phyloP scores from a whole-genome alignment of 2,329 filamentous ascomycete species.

The Intubia oerlemansii region DNA sequence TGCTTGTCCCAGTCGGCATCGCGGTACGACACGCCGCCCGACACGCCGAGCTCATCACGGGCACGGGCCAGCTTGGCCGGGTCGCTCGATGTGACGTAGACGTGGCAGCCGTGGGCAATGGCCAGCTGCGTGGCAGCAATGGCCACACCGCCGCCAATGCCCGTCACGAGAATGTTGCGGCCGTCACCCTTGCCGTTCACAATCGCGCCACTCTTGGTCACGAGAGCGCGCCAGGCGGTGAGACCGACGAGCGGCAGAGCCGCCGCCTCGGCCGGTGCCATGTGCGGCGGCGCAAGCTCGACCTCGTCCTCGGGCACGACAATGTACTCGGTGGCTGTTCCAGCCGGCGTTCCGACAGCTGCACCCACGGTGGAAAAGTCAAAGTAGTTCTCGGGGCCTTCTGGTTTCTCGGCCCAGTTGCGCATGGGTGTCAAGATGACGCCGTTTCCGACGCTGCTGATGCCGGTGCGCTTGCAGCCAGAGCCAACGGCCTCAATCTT shows the following conservation, averaged over 20 bases:
- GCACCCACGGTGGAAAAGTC: conserved; percentile 48
- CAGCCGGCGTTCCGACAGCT: conserved; percentile 39
- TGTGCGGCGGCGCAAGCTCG: conserved; percentile 52
- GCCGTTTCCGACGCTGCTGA: conserved; percentile 33
- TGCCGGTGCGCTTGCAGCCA: conserved; percentile 14
- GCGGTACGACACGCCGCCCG: conserved; percentile 67
- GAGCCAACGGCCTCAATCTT: conserved; percentile 44
- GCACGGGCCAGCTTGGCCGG: conserved; percentile 57
- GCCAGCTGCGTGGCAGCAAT: conserved; percentile 65
- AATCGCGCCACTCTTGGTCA: conserved; percentile 52
- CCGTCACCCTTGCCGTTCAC: conserved; percentile 35
- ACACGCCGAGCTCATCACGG: conserved; percentile 44
- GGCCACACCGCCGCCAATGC: conserved; percentile 84
- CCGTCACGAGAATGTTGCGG: conserved; percentile 65
- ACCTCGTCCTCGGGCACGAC: conserved; percentile 50
- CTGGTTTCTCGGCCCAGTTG: conserved; percentile 52
- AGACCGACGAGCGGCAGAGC: conserved; percentile 69
- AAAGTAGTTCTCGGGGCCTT: conserved; percentile 46
- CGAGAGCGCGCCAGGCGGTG: conserved; percentile 71
- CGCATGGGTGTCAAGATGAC: conserved; percentile 62
- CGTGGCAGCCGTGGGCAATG: conserved; percentile 48
- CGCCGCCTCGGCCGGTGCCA: conserved; percentile 54
- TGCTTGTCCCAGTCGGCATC: conserved; percentile 64
- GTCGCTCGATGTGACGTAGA: conserved; percentile 64
- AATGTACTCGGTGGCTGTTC: conserved; percentile 56